These are phyloP conservation scores for Raddia guianensis DNA, from an alignment of 176 grass and related monocot species.

Conservation along the genomic window DNA sequence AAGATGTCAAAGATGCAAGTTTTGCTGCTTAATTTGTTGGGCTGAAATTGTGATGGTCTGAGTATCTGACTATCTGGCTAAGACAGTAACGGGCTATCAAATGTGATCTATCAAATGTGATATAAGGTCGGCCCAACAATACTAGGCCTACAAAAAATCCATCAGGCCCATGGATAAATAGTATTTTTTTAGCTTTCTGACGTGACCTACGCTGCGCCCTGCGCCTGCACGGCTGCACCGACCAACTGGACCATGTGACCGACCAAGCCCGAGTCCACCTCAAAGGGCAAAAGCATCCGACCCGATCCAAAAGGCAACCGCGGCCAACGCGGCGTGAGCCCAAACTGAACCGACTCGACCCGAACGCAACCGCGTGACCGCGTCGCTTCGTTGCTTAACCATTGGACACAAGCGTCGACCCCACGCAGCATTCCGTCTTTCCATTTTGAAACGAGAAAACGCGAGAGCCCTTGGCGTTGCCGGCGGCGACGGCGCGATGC, in stretches of 20 bases:
- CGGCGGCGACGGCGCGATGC: constrained; percentile 55
- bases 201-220: background rate
- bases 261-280: constrained; percentile 37
- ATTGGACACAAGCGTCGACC: background rate
- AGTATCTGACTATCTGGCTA: background rate
- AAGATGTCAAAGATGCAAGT: background rate
- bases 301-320: constrained; percentile 30
- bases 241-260: constrained; percentile 9
- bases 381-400: background rate
- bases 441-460: constrained; percentile 46
- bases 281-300: background rate
- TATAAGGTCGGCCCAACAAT: background rate
- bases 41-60: no score
- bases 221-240: background rate
- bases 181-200: background rate
- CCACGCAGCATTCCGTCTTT: constrained; percentile 13
- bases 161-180: background rate
- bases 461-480: background rate
- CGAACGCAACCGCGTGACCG: background rate
- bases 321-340: constrained; percentile 20
- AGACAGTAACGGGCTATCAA: background rate
- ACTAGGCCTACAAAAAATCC: background rate
- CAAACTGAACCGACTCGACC: background rate
- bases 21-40: background rate
- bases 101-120: background rate